Evolutionary conservation across 441 rosid species (phyloP).

Genomic region (Aquilaria agallochum): DNA sequence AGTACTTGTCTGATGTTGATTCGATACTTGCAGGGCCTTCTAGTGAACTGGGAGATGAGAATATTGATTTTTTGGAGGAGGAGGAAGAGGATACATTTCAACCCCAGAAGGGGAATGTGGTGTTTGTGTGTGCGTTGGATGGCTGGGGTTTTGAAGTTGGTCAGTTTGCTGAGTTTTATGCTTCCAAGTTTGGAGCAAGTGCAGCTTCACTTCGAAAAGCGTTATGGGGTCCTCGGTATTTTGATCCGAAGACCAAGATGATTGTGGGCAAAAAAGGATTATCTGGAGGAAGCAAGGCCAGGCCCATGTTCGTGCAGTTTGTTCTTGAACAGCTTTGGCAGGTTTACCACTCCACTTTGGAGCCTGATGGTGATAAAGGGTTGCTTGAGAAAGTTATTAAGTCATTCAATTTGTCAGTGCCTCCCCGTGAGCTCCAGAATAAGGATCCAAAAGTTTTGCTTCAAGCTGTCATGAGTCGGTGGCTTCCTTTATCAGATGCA

Average conservation of each 20-base stretch:
- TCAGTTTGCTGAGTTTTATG: slow-evolving; percentile 83
- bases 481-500: slow-evolving; percentile 94
- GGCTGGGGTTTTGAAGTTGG: slow-evolving; percentile 88
- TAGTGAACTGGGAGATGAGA: slow-evolving; percentile 52
- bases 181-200: slow-evolving; percentile 77
- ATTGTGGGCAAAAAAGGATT: slow-evolving; percentile 78
- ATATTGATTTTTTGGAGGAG: slow-evolving; percentile 70
- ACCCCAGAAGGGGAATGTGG: slow-evolving; percentile 93
- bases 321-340: slow-evolving; percentile 95
- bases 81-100: slow-evolving; percentile 96
- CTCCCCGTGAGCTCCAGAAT: slow-evolving; percentile 77
- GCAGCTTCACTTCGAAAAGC: slow-evolving; percentile 61
- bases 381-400: slow-evolving; percentile 69
- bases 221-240: slow-evolving; percentile 91
- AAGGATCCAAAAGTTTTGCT: slow-evolving; percentile 84
- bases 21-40: slow-evolving; percentile 57
- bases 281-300: slow-evolving; percentile 49
- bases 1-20: slow-evolving; percentile 92
- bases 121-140: slow-evolving; percentile 83
- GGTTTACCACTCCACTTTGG: slow-evolving; percentile 73
- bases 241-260: slow-evolving; percentile 66
- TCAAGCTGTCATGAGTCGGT: slow-evolving; percentile 83
- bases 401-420: slow-evolving; percentile 61
- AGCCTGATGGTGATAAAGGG: slow-evolving; percentile 59
- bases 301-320: slow-evolving; percentile 94